These are phyloP conservation scores for Dicorynia guianensis DNA, from an alignment of 306 rosid species.

Conservation along the genomic window DNA sequence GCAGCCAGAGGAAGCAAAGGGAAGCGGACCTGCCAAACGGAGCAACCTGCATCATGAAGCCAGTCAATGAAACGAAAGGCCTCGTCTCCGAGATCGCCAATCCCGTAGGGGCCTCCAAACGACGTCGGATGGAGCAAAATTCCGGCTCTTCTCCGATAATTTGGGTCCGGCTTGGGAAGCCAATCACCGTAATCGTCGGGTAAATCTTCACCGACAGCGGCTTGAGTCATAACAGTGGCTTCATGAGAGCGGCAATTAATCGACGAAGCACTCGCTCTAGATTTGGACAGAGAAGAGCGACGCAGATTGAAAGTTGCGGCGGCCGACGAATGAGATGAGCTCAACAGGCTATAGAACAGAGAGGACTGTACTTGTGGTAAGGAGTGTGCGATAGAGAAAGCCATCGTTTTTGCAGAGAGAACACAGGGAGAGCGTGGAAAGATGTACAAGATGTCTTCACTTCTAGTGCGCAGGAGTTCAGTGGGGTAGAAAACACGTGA, in stretches of 20 bases:
- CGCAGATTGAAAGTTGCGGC: background rate
- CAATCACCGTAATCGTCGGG: conserved; percentile 70
- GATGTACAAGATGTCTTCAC: no score
- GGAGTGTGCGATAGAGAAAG: background rate
- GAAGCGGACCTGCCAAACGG: conserved; percentile 81
- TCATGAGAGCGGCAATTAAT: background rate
- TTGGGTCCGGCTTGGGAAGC: conserved; percentile 54
- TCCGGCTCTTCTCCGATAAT: conserved; percentile 79
- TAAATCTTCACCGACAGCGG: conserved; percentile 48
- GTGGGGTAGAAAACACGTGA: no score
- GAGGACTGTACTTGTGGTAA: background rate
- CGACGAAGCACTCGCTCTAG: conserved; percentile 6
- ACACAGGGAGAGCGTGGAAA: no score
- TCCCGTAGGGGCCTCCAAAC: conserved; percentile 81
- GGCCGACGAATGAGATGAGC: background rate
- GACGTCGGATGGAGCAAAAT: conserved; percentile 92
- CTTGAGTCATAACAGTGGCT: no score
- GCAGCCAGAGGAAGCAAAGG: background rate
- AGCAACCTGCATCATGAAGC: conserved; percentile 81
- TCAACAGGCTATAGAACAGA: background rate
- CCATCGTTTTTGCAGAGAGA: background rate
- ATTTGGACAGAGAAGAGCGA: background rate
- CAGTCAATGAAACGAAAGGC: conserved; percentile 84
- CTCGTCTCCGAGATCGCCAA: conserved; percentile 88
- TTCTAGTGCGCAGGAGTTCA: no score